Conservation (phyloP, 2,329 filamentous ascomycete genomes). For the Colletotrichum cuscutae region DNA sequence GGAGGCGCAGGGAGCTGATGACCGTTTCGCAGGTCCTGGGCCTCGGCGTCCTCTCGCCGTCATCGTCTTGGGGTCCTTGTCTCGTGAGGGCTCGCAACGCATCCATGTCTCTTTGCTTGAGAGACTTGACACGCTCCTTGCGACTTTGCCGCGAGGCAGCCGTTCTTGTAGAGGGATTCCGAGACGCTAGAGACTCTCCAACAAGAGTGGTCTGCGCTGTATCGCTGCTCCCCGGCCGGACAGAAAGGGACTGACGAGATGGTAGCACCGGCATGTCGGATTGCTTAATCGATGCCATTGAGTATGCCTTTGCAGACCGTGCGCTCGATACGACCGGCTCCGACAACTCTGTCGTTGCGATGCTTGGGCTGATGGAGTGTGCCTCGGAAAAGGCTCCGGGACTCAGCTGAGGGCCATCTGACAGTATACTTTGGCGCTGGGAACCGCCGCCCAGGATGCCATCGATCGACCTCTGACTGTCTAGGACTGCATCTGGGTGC, state of each 20-base stretch:
- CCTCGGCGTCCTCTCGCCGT: conserved; percentile 20
- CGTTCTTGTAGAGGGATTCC: conserved; percentile 28
- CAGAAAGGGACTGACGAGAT: conserved; percentile 22
- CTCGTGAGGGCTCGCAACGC: conserved; percentile 40
- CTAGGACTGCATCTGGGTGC: not conserved
- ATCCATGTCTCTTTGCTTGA: conserved; percentile 53
- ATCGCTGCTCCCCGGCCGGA: conserved; percentile 25
- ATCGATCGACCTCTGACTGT: conserved; percentile 18
- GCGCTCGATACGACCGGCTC: conserved; percentile 46
- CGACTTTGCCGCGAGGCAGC: conserved; percentile 43
- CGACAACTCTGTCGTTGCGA: conserved; percentile 43
- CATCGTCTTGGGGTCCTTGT: conserved; percentile 33
- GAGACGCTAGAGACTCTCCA: conserved; percentile 21
- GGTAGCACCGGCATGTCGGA: conserved; percentile 32
- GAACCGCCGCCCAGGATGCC: conserved; percentile 25
- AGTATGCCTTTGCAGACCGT: conserved; percentile 44
- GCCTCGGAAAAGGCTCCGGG: conserved; percentile 32
- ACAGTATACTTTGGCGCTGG: conserved; percentile 7
- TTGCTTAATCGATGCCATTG: conserved; percentile 42
- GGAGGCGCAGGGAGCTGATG: conserved; percentile 31
- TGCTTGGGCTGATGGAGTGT: conserved; percentile 45
- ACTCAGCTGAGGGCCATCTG: conserved; percentile 24
- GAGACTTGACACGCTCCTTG: conserved; percentile 51
- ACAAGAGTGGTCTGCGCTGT: conserved; percentile 26
- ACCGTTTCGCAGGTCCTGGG: conserved; percentile 29